Conservation (phyloP, 257 asterid genomes). For the Plectranthus barbatus region DNA sequence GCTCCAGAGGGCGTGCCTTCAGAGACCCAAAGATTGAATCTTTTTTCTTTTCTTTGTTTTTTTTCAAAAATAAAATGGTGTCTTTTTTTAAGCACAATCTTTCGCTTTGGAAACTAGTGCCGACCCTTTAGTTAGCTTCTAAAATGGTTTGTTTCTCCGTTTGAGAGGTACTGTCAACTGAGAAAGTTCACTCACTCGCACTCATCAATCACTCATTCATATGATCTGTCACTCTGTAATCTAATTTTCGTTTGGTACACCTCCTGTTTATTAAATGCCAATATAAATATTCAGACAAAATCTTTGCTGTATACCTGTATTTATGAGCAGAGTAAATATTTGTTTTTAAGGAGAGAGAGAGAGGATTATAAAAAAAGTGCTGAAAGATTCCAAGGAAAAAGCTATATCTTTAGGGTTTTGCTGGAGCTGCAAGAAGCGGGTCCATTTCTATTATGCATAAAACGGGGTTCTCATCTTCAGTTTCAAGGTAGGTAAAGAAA, state of each 20-base stretch:
- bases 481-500: conserved; percentile 54
- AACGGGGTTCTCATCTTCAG: conserved; percentile 31
- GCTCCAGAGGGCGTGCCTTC: conserved; percentile 13
- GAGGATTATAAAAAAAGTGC: conserved; percentile 11
- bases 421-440: conserved; percentile 43
- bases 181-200: conserved; percentile 5
- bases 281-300: conserved; percentile 4
- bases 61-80: conserved; percentile 13
- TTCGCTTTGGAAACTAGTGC: conserved; percentile 16
- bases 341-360: conserved; percentile 6
- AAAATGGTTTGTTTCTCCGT: neutral
- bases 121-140: conserved; percentile 14
- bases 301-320: conserved; percentile 12
- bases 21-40: neutral
- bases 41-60: neutral
- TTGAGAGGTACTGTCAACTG: conserved; percentile 8
- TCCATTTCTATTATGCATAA: conserved; percentile 22
- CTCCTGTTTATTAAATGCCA: neutral
- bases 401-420: conserved; percentile 44
- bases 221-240: conserved; percentile 2
- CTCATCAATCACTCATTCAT: too few species aligned
- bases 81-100: conserved; percentile 25
- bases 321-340: conserved; percentile 16
- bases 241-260: neutral
- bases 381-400: conserved; percentile 36